Percentiles rank a stretch among this genome's conserved stretches.
phyloP scores from a whole-genome alignment of 2,329 filamentous ascomycete species.

The Sclerotinia spermophila region DNA sequence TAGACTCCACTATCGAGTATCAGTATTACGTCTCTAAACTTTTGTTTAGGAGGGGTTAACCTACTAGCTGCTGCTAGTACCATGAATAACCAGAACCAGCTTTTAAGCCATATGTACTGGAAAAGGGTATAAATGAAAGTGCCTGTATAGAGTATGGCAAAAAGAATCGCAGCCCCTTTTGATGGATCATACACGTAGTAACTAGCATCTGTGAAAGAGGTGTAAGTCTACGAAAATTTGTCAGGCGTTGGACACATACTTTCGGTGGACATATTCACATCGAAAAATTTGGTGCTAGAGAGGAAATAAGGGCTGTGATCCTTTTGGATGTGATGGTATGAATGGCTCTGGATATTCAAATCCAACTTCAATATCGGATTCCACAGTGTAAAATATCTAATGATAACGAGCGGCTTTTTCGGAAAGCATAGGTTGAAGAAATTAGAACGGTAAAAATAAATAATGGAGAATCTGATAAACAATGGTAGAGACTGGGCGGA shows the following conservation, averaged over 20 bases:
- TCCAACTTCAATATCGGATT: not conserved
- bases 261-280: not conserved
- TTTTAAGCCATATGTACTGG: constrained; percentile 18
- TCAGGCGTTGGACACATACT: not conserved
- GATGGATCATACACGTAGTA: constrained; percentile 18
- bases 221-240: not conserved
- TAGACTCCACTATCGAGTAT: constrained; percentile 15
- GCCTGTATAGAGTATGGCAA: constrained; percentile 17
- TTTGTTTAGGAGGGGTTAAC: not conserved
- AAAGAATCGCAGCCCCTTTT: constrained; percentile 14
- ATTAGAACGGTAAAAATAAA: not conserved
- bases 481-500: not conserved
- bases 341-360: not conserved
- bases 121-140: not conserved
- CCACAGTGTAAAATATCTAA: not conserved
- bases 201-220: not conserved
- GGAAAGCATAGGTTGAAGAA: not conserved
- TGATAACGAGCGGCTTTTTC: not conserved
- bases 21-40: not conserved
- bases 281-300: not conserved
- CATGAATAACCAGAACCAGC: constrained; percentile 22
- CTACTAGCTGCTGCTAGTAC: constrained; percentile 18
- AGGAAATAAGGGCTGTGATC: not conserved
- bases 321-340: not conserved
- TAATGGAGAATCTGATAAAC: no score